Conservation (phyloP, 495 filamentous ascomycete genomes). For the Penicillium nucicola region DNA sequence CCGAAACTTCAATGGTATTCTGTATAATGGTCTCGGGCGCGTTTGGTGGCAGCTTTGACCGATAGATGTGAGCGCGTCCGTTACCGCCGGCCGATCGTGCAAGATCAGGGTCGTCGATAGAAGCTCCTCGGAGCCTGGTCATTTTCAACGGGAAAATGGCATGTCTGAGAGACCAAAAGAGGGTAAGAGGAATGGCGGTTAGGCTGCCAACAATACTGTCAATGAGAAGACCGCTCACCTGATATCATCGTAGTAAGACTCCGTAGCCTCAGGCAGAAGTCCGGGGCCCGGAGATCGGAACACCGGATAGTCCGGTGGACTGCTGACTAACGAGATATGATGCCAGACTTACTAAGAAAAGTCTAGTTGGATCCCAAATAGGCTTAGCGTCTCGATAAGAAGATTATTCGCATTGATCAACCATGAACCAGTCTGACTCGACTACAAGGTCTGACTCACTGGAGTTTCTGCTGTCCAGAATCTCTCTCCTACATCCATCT, state of each 20-base stretch:
- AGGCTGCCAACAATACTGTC: background rate
- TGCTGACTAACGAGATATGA: background rate
- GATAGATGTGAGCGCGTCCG: constrained; percentile 30
- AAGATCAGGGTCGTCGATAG: constrained; percentile 33
- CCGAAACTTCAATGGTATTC: constrained; percentile 48
- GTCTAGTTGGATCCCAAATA: background rate
- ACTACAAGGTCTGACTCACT: background rate
- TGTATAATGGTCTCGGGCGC: constrained; percentile 45
- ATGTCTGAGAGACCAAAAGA: constrained; percentile 19
- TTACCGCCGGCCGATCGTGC: constrained; percentile 24
- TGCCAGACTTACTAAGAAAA: background rate
- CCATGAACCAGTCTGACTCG: background rate
- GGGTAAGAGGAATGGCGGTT: background rate
- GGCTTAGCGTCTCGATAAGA: constrained; percentile 4
- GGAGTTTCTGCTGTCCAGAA: background rate
- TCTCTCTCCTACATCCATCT: background rate
- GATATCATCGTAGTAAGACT: constrained; percentile 16
- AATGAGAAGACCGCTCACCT: constrained; percentile 15
- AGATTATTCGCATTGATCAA: background rate
- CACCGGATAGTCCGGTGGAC: background rate
- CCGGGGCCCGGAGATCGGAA: constrained; percentile 3
- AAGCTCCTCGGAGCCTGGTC: constrained; percentile 49
- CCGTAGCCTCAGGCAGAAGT: constrained; percentile 20
- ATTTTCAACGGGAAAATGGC: constrained; percentile 29
- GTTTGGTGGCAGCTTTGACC: constrained; percentile 46